phyloP scores from a whole-genome alignment of 768 basidiomycete species.

The Boletus sp. region DNA sequence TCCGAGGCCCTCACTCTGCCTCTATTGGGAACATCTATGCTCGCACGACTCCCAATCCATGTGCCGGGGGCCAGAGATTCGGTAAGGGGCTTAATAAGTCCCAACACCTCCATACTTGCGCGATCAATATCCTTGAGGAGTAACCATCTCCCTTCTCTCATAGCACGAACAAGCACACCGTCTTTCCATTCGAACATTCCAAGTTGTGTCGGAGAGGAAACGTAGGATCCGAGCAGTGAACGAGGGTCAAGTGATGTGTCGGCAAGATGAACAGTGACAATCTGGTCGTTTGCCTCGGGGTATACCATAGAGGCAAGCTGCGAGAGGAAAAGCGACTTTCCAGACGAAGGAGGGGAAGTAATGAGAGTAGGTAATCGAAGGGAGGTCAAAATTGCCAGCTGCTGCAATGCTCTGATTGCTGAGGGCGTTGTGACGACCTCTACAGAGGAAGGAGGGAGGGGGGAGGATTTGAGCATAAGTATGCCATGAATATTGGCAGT shows the following conservation, averaged over 20 bases:
- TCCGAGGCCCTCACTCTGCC: slow-evolving; percentile 73
- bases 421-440: slow-evolving; percentile 63
- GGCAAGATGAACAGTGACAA: slow-evolving; percentile 85
- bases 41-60: slow-evolving; percentile 70
- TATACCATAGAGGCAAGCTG: slow-evolving; percentile 69
- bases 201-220: slow-evolving; percentile 77
- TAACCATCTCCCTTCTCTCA: slow-evolving; percentile 89
- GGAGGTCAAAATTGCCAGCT: slow-evolving; percentile 62
- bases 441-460: slow-evolving; percentile 24
- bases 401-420: slow-evolving; percentile 52
- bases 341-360: slow-evolving; percentile 82
- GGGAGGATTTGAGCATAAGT: slow-evolving; percentile 52
- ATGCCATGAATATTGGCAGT: slow-evolving; percentile 64
- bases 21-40: slow-evolving; percentile 68
- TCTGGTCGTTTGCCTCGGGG: slow-evolving; percentile 58
- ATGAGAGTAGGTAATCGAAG: slow-evolving; percentile 75
- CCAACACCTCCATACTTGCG: slow-evolving; percentile 85
- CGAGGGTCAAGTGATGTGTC: slow-evolving; percentile 96
- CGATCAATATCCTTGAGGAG: slow-evolving; percentile 91
- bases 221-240: slow-evolving; percentile 87
- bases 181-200: slow-evolving; percentile 97
- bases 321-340: slow-evolving; percentile 77
- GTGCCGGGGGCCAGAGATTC: slow-evolving; percentile 69
- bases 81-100: slow-evolving; percentile 77
- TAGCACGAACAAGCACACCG: slow-evolving; percentile 84